These are phyloP conservation scores for Phytophthora cactorum DNA, from an alignment of 352 stramenopile genomes.

Conservation along the genomic window DNA sequence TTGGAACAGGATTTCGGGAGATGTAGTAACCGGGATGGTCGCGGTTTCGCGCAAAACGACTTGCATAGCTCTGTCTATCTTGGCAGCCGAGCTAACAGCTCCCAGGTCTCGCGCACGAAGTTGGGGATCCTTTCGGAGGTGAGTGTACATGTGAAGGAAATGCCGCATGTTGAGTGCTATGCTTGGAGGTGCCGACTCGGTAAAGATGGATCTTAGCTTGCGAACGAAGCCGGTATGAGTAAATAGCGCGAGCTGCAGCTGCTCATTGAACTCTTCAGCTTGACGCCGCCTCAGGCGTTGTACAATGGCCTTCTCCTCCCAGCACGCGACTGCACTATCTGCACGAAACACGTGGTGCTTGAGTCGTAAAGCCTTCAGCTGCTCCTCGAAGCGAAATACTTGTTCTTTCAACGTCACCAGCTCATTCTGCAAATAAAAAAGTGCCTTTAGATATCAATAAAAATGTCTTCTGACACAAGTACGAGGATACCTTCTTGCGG, in stretches of 20 bases:
- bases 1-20: conserved; percentile 43
- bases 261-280: conserved; percentile 28
- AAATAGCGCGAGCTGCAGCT: conserved; percentile 32
- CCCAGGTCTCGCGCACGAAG: conserved; percentile 44
- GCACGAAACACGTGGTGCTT: conserved; percentile 22
- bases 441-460: neutral
- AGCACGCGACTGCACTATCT: conserved; percentile 28
- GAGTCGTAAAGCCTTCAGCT: conserved; percentile 29
- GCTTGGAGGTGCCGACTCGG: conserved; percentile 24
- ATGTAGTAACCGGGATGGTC: conserved; percentile 29
- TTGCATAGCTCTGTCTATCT: conserved; percentile 48
- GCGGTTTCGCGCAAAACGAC: conserved; percentile 46
- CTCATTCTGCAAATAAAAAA: conserved; percentile 25
- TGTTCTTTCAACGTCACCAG: conserved; percentile 27
- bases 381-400: conserved; percentile 24
- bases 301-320: conserved; percentile 36
- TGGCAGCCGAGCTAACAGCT: conserved; percentile 31
- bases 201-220: conserved; percentile 34
- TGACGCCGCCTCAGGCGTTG: conserved; percentile 30
- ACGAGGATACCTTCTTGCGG: conserved; percentile 41
- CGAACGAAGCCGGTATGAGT: conserved; percentile 16
- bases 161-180: conserved; percentile 46
- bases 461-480: neutral
- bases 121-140: conserved; percentile 32
- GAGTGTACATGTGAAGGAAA: conserved; percentile 52